Conservation (phyloP, 345 rosid genomes). For the Aethionema arabicum region DNA sequence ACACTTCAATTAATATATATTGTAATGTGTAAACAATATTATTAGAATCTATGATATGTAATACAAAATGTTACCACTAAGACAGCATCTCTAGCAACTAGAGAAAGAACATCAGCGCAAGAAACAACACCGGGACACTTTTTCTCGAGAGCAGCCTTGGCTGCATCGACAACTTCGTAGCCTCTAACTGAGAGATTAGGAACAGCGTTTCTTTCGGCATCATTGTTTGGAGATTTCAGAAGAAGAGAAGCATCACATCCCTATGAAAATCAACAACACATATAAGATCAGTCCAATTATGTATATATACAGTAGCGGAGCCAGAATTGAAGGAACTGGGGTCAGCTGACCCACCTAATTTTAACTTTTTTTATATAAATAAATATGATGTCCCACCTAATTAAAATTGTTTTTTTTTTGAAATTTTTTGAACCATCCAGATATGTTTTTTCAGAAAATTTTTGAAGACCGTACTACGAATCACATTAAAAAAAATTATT, state of each 20-base stretch:
- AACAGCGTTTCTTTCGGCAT: slow-evolving; percentile 46
- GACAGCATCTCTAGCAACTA: slow-evolving; percentile 65
- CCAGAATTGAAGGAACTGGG: too few species aligned
- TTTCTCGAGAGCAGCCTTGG: slow-evolving; percentile 41
- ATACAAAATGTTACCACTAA: slow-evolving; percentile 27
- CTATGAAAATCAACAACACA: slow-evolving; percentile 24
- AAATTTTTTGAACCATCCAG: too few species aligned
- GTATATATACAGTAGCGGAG: background rate
- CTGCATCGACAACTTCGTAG: slow-evolving; percentile 49
- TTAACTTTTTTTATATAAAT: background rate
- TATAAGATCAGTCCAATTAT: too few species aligned
- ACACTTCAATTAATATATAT: background rate
- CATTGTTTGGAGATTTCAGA: slow-evolving; percentile 38
- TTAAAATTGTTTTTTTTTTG: too few species aligned
- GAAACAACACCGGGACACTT: slow-evolving; percentile 53
- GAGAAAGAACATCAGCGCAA: slow-evolving; percentile 61
- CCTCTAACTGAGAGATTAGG: slow-evolving; percentile 51
- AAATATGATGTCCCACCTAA: too few species aligned
- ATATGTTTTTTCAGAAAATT: too few species aligned
- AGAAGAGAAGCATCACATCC: slow-evolving; percentile 63
- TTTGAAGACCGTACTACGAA: too few species aligned
- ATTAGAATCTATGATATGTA: background rate
- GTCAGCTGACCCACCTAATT: too few species aligned
- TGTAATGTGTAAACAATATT: too few species aligned
- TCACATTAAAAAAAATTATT: too few species aligned